Evolutionary conservation across 495 filamentous ascomycete species (phyloP).

Genomic region (Aspergillus funiculosus): DNA sequence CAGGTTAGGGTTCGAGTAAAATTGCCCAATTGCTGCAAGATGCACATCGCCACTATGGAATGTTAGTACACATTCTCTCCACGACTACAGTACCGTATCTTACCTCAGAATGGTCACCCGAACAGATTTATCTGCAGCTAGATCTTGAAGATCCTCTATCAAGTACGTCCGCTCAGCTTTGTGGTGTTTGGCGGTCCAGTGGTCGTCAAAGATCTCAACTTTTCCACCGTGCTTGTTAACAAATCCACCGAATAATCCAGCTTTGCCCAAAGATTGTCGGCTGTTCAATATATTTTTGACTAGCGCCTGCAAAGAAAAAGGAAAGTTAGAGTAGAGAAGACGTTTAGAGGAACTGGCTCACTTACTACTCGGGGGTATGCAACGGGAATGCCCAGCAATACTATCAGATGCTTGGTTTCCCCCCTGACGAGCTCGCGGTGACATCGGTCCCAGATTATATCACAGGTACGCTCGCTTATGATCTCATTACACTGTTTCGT

Average conservation of each 20-base stretch:
- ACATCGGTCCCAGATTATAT: slow-evolving; percentile 77
- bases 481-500: slow-evolving; percentile 60
- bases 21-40: slow-evolving; percentile 84
- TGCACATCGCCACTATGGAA: slow-evolving; percentile 76
- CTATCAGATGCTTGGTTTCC: slow-evolving; percentile 81
- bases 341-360: slow-evolving; percentile 3
- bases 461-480: slow-evolving; percentile 72
- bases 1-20: slow-evolving; percentile 82
- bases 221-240: slow-evolving; percentile 88
- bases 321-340: slow-evolving; percentile 17
- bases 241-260: slow-evolving; percentile 72
- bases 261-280: slow-evolving; percentile 77
- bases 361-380: slow-evolving; percentile 84
- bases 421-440: slow-evolving; percentile 74
- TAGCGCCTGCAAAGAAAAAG: slow-evolving; percentile 54
- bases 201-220: slow-evolving; percentile 91
- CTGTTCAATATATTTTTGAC: slow-evolving; percentile 73
- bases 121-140: slow-evolving; percentile 85
- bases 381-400: slow-evolving; percentile 79
- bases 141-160: slow-evolving; percentile 81
- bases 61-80: not conserved
- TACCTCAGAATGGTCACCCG: slow-evolving; percentile 83
- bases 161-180: slow-evolving; percentile 82
- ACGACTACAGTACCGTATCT: slow-evolving; percentile 3
- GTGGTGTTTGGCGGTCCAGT: slow-evolving; percentile 94